Evolutionary conservation across 495 filamentous ascomycete species (phyloP).

Genomic region (Evansstolkia leycettana): DNA sequence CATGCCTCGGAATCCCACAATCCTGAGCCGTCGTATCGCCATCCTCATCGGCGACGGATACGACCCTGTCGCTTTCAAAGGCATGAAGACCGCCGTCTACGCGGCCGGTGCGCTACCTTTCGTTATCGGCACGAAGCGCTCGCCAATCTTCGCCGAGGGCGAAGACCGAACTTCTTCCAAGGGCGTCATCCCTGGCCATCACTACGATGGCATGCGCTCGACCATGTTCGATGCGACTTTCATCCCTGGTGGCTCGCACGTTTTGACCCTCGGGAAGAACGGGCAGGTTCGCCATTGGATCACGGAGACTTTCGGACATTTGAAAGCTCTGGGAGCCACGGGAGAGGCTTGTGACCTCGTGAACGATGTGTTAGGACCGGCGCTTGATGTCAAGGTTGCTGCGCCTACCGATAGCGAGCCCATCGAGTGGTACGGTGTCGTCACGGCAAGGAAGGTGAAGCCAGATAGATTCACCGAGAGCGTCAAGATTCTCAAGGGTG

Average conservation of each 20-base stretch:
- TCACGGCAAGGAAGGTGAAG: slow-evolving; percentile 40
- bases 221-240: slow-evolving; percentile 73
- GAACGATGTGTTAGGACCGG: slow-evolving; percentile 31
- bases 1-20: slow-evolving; percentile 47
- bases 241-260: slow-evolving; percentile 53
- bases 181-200: slow-evolving; percentile 54
- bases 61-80: slow-evolving; percentile 50
- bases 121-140: slow-evolving; percentile 50
- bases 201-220: slow-evolving; percentile 63
- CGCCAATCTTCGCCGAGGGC: slow-evolving; percentile 39
- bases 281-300: slow-evolving; percentile 67
- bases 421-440: slow-evolving; percentile 60
- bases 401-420: slow-evolving; percentile 31
- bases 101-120: slow-evolving; percentile 55
- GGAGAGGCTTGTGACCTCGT: slow-evolving; percentile 52
- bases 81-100: slow-evolving; percentile 47
- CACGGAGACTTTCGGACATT: slow-evolving; percentile 59
- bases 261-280: slow-evolving; percentile 44
- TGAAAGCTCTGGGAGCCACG: slow-evolving; percentile 60
- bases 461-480: slow-evolving; percentile 44
- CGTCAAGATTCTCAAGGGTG: slow-evolving; percentile 47
- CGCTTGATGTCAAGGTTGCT: slow-evolving; percentile 30
- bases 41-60: slow-evolving; percentile 77
- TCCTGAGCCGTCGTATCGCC: slow-evolving; percentile 59
- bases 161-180: slow-evolving; percentile 27